These are phyloP conservation scores for Schizochytrium sp. DNA, from an alignment of 108 stramenopile genomes.

Conservation along the genomic window DNA sequence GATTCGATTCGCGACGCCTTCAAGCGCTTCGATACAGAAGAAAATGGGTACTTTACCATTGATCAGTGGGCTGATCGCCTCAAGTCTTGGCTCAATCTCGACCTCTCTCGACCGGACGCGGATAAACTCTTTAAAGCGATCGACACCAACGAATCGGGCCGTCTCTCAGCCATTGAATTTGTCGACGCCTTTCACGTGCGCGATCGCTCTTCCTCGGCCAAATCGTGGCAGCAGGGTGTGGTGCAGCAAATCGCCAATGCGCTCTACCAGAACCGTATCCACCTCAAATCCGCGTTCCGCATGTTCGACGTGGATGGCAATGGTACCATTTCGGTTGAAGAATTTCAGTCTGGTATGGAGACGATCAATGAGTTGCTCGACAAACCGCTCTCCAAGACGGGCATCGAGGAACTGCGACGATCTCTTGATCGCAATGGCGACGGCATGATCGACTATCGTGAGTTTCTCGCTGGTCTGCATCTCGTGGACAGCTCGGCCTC, in stretches of 20 bases:
- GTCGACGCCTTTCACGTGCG: not conserved
- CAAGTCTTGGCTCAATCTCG: not conserved
- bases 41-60: not conserved
- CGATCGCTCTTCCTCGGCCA: not conserved
- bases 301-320: constrained; percentile 38
- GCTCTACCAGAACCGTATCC: constrained; percentile 43
- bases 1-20: not conserved
- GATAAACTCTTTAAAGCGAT: not conserved
- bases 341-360: constrained; percentile 33
- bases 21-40: not conserved
- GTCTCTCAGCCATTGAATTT: constrained; percentile 13
- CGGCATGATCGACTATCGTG: constrained; percentile 36
- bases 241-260: constrained; percentile 45
- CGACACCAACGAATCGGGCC: constrained; percentile 2
- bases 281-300: constrained; percentile 38
- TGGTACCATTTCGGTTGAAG: constrained; percentile 29
- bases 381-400: constrained; percentile 37
- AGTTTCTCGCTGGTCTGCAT: constrained; percentile 41
- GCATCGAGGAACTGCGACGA: constrained; percentile 38
- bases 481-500: constrained; percentile 18
- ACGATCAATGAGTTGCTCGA: constrained; percentile 31
- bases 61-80: constrained; percentile 33
- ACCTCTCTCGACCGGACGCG: not conserved
- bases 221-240: constrained; percentile 39
- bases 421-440: constrained; percentile 43